Conservation (phyloP, 805 yeast species). For the Candida maesae region DNA sequence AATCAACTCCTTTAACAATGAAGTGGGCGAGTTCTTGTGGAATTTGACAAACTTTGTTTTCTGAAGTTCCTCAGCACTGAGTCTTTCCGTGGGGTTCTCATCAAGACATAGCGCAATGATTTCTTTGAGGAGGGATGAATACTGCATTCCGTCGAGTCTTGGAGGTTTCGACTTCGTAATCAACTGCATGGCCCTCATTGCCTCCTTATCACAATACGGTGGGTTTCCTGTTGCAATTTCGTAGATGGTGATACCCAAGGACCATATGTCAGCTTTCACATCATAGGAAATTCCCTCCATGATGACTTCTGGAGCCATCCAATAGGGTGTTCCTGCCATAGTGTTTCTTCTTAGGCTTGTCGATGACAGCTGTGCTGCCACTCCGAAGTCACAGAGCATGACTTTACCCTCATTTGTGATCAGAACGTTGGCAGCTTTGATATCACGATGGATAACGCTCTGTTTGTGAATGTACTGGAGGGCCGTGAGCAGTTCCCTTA, state of each 20-base stretch:
- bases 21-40: slow-evolving; percentile 57
- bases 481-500: slow-evolving; percentile 77
- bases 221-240: slow-evolving; percentile 98
- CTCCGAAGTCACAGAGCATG: slow-evolving; percentile 95
- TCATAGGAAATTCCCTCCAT: slow-evolving; percentile 87
- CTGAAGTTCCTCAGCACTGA: slow-evolving; percentile 77
- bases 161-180: slow-evolving; percentile 94
- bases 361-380: slow-evolving; percentile 87
- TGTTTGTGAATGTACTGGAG: slow-evolving; percentile 77
- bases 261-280: slow-evolving; percentile 95
- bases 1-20: slow-evolving; percentile 67
- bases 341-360: slow-evolving; percentile 79
- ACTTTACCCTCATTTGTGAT: slow-evolving; percentile 87
- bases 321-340: slow-evolving; percentile 93
- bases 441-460: slow-evolving; percentile 93
- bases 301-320: slow-evolving; percentile 99
- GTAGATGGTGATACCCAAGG: slow-evolving; percentile 88
- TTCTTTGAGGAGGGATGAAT: slow-evolving; percentile 74
- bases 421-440: slow-evolving; percentile 93
- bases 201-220: slow-evolving; percentile 94
- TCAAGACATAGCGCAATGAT: slow-evolving; percentile 88
- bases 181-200: slow-evolving; percentile 89
- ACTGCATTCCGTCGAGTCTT: slow-evolving; percentile 84
- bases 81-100: slow-evolving; percentile 87
- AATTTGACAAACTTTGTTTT: slow-evolving; percentile 69